phyloP scores from a whole-genome alignment of 371 early-diverging fungal species.

The Rhizopus stolonifer region DNA sequence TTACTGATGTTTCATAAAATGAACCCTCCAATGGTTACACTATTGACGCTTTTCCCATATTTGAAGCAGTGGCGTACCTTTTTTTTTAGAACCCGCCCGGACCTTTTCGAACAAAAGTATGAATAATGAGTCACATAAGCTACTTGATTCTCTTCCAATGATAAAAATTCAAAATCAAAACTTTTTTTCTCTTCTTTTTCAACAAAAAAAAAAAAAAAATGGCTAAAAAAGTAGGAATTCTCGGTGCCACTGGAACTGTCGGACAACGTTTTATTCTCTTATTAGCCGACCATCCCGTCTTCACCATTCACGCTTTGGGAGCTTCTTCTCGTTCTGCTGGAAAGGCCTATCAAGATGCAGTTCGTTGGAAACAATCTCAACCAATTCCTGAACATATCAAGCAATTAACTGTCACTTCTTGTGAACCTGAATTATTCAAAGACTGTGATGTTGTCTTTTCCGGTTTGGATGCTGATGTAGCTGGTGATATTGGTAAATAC shows the following conservation, averaged over 20 bases:
- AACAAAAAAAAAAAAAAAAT: background rate
- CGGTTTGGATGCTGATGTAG: constrained; percentile 90
- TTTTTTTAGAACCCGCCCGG: no score
- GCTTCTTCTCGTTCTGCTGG: constrained; percentile 93
- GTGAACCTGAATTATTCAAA: constrained; percentile 72
- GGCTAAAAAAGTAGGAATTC: constrained; percentile 78
- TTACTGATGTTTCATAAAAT: no score
- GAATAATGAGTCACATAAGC: background rate
- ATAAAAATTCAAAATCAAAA: no score
- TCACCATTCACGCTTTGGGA: constrained; percentile 85
- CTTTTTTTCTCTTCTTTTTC: background rate
- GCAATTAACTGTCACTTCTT: constrained; percentile 64
- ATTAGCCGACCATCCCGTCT: constrained; percentile 83
- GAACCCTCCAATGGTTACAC: no score
- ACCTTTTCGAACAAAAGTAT: no score
- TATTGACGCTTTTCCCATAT: no score
- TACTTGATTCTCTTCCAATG: no score
- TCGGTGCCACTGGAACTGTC: constrained; percentile 98
- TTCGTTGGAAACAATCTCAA: constrained; percentile 86
- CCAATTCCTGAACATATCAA: constrained; percentile 69
- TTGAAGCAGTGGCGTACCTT: no score
- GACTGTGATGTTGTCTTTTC: constrained; percentile 92
- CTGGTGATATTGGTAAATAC: constrained; percentile 89
- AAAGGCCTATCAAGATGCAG: constrained; percentile 74
- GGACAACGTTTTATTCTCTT: constrained; percentile 96